These are phyloP conservation scores for Crepidotus sp. DNA, from an alignment of 1,284 basidiomycete species.

Conservation along the genomic window DNA sequence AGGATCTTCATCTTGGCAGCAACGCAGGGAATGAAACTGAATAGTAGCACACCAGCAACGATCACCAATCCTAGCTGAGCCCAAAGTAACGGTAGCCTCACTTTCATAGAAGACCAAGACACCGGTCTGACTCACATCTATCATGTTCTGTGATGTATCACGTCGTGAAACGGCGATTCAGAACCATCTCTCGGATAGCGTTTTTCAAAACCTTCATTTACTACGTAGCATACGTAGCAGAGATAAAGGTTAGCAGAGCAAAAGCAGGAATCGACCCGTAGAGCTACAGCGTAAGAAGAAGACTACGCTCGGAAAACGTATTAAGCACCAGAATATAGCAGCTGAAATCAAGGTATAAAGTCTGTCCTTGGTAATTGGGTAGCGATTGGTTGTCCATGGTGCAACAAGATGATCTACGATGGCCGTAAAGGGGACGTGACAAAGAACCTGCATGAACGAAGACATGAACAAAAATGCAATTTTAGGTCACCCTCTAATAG, in stretches of 20 bases:
- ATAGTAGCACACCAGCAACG: neutral
- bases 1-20: too few relatives aligned
- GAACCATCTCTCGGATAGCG: constrained; percentile 10
- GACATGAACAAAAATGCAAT: constrained; percentile 1
- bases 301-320: constrained; percentile 27
- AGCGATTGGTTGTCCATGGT: constrained; percentile 20
- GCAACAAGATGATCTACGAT: constrained; percentile 19
- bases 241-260: neutral
- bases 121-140: constrained; percentile 7
- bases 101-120: too few relatives aligned
- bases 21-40: neutral
- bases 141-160: too few relatives aligned
- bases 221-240: constrained; percentile 2
- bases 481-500: constrained; percentile 3
- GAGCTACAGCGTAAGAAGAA: constrained; percentile 9
- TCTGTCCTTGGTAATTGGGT: constrained; percentile 23
- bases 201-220: constrained; percentile 17
- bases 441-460: constrained; percentile 5
- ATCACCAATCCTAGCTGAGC: neutral
- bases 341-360: constrained; percentile 25
- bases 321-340: constrained; percentile 30
- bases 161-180: neutral
- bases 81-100: neutral
- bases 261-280: constrained; percentile 15
- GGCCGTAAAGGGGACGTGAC: constrained; percentile 20